Evolutionary conservation across 352 stramenopile genomes (phyloP), one percentile per base, ranked within the genome.

Genomic region (Phytophthora litchii): DNA sequence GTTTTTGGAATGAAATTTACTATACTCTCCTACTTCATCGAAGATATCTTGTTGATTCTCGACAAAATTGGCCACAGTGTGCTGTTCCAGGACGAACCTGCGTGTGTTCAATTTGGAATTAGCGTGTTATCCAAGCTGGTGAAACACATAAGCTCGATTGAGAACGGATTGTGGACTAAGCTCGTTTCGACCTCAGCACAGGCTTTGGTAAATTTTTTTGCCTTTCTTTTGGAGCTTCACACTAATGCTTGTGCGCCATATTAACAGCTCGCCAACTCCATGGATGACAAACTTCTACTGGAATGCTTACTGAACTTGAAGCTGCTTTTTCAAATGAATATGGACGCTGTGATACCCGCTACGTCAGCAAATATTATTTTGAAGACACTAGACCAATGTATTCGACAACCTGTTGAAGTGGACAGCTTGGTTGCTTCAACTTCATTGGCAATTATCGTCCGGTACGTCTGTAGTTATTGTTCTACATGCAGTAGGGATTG

Each of bases 281-380:
- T 53, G 17, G 32, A 69, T 35, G 36, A 62, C 14, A 20, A 2
- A 0, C 37, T 75, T 20, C 21, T 37, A 31, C 49, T 56, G 17
- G 58, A 69, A 20, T 75, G 67, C 8, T 32, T 75, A 35, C 25
- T 60, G 12, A 69, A 19, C 20, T 59, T 75, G 23, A 64, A 66
- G 35, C 29, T 37, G 11, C 56, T 72, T 31, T 64, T 72, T 7
- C 59, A 46, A 17, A 20, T 59, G 12, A 56, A 51, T 27, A 31
- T 6, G 5, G 36, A 52, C 52, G 19, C 21, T 36, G 23, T 27
- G 23, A n/a, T 72, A 41, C 56, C 62, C 21, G 21, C 52, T 14
- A 53, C 52, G 32, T 29, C 48, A 38, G 51, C 47, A 4, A 75
- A 69, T 35, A 42, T 70, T 20, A 50, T 69, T 45, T 45, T 75